Evolutionary conservation across 345 rosid genomes (phyloP).

Genomic region (Acer negundo): DNA sequence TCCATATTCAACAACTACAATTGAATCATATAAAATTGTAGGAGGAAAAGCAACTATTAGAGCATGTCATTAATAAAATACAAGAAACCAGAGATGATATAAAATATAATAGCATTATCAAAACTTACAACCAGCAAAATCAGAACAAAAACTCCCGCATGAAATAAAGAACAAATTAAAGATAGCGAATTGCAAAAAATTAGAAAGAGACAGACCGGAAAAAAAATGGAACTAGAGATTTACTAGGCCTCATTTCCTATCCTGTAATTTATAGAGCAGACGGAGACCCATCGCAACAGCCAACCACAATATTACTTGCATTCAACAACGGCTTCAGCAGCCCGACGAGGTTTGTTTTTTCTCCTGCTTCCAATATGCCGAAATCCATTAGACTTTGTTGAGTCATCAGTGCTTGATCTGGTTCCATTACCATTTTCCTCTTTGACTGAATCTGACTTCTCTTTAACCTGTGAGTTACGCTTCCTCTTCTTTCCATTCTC

Average conservation of each 20-base stretch:
- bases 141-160: constrained; percentile 31
- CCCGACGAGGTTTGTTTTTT: constrained; percentile 72
- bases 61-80: constrained; percentile 25
- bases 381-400: constrained; percentile 56
- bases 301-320: constrained; percentile 45
- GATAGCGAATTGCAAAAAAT: constrained; percentile 32
- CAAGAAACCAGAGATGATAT: constrained; percentile 24
- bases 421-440: constrained; percentile 56
- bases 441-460: constrained; percentile 45
- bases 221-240: constrained; percentile 25
- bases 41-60: not conserved
- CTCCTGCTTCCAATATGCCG: constrained; percentile 70
- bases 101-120: constrained; percentile 28
- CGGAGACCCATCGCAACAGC: constrained; percentile 22
- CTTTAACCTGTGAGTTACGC: constrained; percentile 46
- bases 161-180: constrained; percentile 30
- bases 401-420: constrained; percentile 51
- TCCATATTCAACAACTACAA: not conserved
- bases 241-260: constrained; percentile 39
- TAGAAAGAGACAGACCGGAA: constrained; percentile 21
- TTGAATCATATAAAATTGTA: not conserved
- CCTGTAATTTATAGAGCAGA: constrained; percentile 22
- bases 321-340: constrained; percentile 70
- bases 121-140: constrained; percentile 46
- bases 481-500: constrained; percentile 73